Base-by-base conservation (phyloP, 305 asterid species). In the Fraxinus dipetala region DNA sequence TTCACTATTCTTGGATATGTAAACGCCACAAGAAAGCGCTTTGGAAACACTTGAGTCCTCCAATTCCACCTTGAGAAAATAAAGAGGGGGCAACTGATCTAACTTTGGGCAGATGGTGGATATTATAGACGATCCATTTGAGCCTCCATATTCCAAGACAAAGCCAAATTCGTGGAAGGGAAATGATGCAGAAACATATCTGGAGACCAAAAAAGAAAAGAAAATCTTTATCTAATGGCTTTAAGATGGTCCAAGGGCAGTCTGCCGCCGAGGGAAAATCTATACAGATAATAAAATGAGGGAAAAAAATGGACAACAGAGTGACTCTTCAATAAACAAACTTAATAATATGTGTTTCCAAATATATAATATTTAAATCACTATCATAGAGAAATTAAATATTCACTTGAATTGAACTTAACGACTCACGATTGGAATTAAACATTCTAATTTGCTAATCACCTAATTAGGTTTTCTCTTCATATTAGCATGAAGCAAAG, bases 61-160 rank as follows among this genome's bases (percentile, higher is more conserved):
- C 84, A 91, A 32, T 81, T 90, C 92, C 87, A 91, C 90, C 88
- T 86, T 89, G 88, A 92, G 88, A 85, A 92, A 92, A 89, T 89
- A 81, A 83, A 92, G 88, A 81, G 83, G 76, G 67, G 91, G 90
- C 77, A 84, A 84, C 70, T 80, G 65, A 76, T 84, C 87, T 72
- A 80, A 79, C 80, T 83, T 80, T 1, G 87, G 80, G 79, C 80
- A 85, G 85, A 85, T 84, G 83, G 91, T 78, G 75, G 90, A 88
- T 80, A 92, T 85, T 82, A 89, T 88, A 80, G 96, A 87, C 75
- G 87, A 88, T 86, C 75, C 86, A 79, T 83, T 80, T 26, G 92
- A 78, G 85, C 93, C 96, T 67, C 96, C 96, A 88, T 92, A 90
- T 87, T 92, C 96, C 93, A 92, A 81, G 85, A 92, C 86, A 81